Conservation (phyloP, 768 basidiomycete species). For the Pulveroboletus frians region DNA sequence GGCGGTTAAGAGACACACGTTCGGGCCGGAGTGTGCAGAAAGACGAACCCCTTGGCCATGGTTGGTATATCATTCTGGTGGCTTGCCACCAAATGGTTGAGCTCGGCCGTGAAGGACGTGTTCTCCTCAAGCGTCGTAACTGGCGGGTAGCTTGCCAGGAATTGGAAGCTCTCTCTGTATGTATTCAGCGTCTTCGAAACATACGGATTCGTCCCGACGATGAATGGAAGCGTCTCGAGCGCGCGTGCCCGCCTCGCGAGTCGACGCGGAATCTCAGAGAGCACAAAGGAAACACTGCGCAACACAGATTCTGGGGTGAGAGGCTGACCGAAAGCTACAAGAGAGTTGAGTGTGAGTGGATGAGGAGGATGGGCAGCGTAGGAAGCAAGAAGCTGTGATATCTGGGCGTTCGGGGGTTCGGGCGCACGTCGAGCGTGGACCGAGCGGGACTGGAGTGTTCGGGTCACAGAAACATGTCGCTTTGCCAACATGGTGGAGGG, state of each 20-base stretch:
- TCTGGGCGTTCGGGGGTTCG: conserved; percentile 45
- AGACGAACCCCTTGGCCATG: conserved; percentile 76
- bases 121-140: conserved; percentile 70
- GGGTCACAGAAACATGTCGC: background rate
- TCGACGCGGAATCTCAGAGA: conserved; percentile 72
- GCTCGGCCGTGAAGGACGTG: conserved; percentile 54
- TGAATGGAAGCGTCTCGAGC: conserved; percentile 75
- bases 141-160: conserved; percentile 60
- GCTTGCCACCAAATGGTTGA: conserved; percentile 66
- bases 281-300: conserved; percentile 66
- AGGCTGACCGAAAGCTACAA: conserved; percentile 74
- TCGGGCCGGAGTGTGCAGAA: conserved; percentile 1
- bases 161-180: conserved; percentile 65
- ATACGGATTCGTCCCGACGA: conserved; percentile 86
- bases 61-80: conserved; percentile 88
- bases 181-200: conserved; percentile 65
- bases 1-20: background rate
- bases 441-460: conserved; percentile 10
- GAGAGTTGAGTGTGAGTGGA: conserved; percentile 64
- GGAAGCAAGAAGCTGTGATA: conserved; percentile 55
- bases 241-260: conserved; percentile 70
- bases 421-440: conserved; percentile 39
- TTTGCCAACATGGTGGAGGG: conserved; percentile 6
- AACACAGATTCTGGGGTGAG: conserved; percentile 66
- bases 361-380: conserved; percentile 60